Evolutionary conservation across 805 yeast genomes (phyloP).

Genomic region (Cyberlindnera amylophila): DNA sequence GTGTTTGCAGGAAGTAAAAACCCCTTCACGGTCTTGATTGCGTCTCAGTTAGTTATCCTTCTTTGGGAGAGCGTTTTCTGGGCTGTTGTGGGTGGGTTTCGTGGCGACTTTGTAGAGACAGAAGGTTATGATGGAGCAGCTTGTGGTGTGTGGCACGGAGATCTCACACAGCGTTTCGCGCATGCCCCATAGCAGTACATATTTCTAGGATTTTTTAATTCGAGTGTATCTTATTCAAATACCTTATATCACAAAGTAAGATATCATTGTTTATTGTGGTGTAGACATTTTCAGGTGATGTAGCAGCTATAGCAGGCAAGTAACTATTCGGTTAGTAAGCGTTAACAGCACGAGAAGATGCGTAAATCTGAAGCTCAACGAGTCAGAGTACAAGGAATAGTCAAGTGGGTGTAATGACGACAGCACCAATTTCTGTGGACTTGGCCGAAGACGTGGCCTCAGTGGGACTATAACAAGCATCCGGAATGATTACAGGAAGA

Average conservation of each 20-base stretch:
- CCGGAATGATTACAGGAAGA: no score
- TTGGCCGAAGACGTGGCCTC: neutral
- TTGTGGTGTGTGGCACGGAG: neutral
- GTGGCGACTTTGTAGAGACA: neutral
- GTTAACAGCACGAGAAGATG: constrained; percentile 9
- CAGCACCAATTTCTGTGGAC: constrained; percentile 16
- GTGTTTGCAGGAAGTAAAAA: no score
- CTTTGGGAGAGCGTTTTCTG: neutral
- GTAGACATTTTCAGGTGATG: constrained; percentile 20
- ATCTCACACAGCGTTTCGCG: no score
- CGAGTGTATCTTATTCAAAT: no score
- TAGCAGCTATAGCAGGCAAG: constrained; percentile 18
- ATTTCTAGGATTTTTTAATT: no score
- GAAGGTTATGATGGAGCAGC: neutral
- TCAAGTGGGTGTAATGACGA: constrained; percentile 20
- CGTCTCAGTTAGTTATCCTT: neutral
- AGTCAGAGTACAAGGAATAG: constrained; percentile 16
- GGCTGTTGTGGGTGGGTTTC: neutral
- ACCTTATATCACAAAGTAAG: no score
- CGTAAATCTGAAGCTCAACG: constrained; percentile 16
- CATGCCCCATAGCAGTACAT: no score
- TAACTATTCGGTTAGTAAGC: constrained; percentile 18
- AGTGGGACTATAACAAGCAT: neutral
- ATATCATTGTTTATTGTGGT: no score
- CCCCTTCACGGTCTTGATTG: no score